Conservation (phyloP, 192 early-diverging fungal genomes). For the Dimargaris verticillata region DNA sequence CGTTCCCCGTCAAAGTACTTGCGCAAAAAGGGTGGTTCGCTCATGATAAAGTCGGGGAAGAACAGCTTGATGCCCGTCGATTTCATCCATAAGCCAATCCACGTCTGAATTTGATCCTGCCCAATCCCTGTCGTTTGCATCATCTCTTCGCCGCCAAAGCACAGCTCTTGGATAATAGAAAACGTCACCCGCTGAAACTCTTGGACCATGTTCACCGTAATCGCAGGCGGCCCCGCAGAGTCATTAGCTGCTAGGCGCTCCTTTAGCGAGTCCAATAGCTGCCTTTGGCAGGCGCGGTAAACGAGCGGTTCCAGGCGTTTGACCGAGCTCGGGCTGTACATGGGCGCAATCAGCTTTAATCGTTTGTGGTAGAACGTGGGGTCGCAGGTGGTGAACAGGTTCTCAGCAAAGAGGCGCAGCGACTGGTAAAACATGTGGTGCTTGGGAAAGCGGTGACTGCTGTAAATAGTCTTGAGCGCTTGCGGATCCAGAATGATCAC, state of each 20-base stretch:
- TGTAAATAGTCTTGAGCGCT: background rate
- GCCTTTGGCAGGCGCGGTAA: background rate
- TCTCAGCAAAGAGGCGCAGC: background rate
- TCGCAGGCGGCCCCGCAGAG: background rate
- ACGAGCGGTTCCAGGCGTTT: background rate
- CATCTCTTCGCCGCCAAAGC: background rate
- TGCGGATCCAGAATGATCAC: background rate
- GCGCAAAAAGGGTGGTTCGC: background rate
- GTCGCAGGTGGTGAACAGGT: constrained; percentile 1
- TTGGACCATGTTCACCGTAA: background rate
- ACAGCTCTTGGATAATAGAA: background rate
- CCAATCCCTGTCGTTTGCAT: background rate
- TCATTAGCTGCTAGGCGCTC: background rate
- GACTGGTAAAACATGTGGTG: background rate
- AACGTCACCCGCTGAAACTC: background rate
- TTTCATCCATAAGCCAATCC: background rate
- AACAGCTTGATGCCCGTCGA: background rate
- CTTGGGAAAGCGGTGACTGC: background rate
- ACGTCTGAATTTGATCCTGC: background rate
- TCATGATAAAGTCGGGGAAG: background rate
- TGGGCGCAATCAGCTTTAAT: background rate
- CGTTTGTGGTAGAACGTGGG: background rate
- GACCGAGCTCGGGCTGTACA: background rate
- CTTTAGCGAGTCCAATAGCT: background rate
- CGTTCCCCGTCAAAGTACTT: background rate